These are phyloP conservation scores for Podaxis carcinomalis DNA, from an alignment of 768 basidiomycete genomes.

Conservation along the genomic window DNA sequence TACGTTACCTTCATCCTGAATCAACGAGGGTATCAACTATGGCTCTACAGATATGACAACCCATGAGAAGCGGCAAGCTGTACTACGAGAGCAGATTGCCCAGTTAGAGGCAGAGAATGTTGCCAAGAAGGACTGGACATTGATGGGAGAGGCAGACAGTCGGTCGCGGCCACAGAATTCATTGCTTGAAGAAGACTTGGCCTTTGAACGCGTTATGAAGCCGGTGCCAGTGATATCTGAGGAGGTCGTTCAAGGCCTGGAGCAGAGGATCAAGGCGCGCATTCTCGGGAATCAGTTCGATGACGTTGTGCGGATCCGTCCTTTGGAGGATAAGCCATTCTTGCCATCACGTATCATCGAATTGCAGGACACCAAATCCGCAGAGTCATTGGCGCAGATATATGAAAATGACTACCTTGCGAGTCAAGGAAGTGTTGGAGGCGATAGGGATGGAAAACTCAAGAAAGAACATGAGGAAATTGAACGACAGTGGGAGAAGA, in stretches of 20 bases:
- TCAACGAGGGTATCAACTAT: neutral
- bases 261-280: constrained; percentile 87
- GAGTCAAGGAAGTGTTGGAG: constrained; percentile 50
- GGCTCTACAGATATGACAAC: constrained; percentile 55
- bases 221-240: constrained; percentile 88
- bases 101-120: constrained; percentile 85
- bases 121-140: constrained; percentile 85
- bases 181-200: constrained; percentile 89
- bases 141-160: constrained; percentile 87
- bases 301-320: constrained; percentile 83
- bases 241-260: constrained; percentile 73
- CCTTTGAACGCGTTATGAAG: constrained; percentile 89
- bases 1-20: constrained; percentile 18
- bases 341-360: constrained; percentile 88
- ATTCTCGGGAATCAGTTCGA: constrained; percentile 86
- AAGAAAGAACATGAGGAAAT: constrained; percentile 88
- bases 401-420: constrained; percentile 91
- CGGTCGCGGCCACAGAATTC: constrained; percentile 85
- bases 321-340: constrained; percentile 82
- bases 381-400: constrained; percentile 89
- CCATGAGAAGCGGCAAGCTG: constrained; percentile 74
- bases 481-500: constrained; percentile 75
- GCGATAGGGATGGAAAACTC: constrained; percentile 87
- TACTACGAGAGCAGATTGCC: constrained; percentile 73
- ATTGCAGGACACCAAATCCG: constrained; percentile 82